Base-by-base conservation (phyloP, 177 flowering plant genomes). In the Vitis hybrid region DNA sequence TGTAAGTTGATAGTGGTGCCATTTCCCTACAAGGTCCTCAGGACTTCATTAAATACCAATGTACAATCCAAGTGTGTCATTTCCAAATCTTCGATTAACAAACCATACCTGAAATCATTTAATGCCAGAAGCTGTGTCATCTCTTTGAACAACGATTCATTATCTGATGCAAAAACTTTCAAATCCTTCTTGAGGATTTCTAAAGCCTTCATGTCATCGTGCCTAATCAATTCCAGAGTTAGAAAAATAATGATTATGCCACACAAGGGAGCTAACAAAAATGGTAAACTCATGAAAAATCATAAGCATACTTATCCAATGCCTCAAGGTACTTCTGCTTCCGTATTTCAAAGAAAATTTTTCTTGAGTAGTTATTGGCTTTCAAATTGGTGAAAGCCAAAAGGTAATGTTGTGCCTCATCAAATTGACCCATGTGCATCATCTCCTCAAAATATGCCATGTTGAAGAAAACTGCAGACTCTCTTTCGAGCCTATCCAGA, bases 321-420 rank as follows among this genome's bases (percentile, higher is more conserved):
- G 85, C 85, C 66, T 84, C 87, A 2, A 84, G 77, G 65, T 75
- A 81, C 60, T 81, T 84, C 58, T 79, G 85, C 75, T 79, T 84
- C 52, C 87, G 71, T 18, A 84, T 77, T 63, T 84, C 87, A 11
- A 81, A 81, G 52, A 73, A 81, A 1, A 75, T 77, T 72, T 81
- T 79, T 77, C 53, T 84, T 4, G 87, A 80, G 31, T 71, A 72
- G 11, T 76, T 61, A 39, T 82, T 84, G 51, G 76, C 79, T 49
- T 76, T 79, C 29, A 80, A 66, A 22, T 70, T 78, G 6, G 81
- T 82, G 67, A 84, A 84, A 7, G 82, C 87, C 39, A 74, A 74
- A 16, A 84, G 76, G 60, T 82, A 82, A 29, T 56, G 72, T 75
- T 84, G 85, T 0, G 60, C 82, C 57, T 82, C 85, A 14, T 81